A percentile compares a stretch with the other conserved stretches of the same genome.
Conservation (phyloP, 768 basidiomycete species). For the Tubosaeta sp. region DNA sequence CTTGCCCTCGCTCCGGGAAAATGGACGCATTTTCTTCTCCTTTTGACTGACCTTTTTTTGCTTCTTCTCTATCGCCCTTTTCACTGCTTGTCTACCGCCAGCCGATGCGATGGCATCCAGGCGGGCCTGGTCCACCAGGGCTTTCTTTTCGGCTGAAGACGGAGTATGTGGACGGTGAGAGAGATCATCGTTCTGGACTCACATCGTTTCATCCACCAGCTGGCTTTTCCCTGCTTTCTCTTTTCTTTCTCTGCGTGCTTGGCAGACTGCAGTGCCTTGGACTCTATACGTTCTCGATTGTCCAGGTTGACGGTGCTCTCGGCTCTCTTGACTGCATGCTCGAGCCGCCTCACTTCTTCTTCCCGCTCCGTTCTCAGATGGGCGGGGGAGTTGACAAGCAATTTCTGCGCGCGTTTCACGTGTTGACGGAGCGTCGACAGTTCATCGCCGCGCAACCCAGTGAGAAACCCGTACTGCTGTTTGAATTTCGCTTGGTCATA, state of each 20-base stretch:
- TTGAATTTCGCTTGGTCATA: slow-evolving; percentile 63
- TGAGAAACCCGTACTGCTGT: slow-evolving; percentile 70
- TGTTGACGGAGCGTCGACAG: slow-evolving; percentile 60
- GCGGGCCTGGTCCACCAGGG: slow-evolving; percentile 65
- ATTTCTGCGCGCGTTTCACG: slow-evolving; percentile 63
- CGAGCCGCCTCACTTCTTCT: slow-evolving; percentile 65
- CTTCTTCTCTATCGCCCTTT: slow-evolving; percentile 85
- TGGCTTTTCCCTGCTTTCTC: slow-evolving; percentile 69
- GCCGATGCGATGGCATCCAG: slow-evolving; percentile 73
- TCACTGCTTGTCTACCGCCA: slow-evolving; percentile 79
- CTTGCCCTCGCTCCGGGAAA: slow-evolving; percentile 31
- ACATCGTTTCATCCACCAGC: slow-evolving; percentile 87
- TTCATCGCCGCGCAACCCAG: slow-evolving; percentile 61
- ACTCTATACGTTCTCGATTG: slow-evolving; percentile 63
- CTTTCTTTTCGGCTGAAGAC: slow-evolving; percentile 68
- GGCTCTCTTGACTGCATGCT: slow-evolving; percentile 67
- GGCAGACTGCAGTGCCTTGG: slow-evolving; percentile 51
- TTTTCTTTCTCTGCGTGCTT: slow-evolving; percentile 53
- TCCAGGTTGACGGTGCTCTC: slow-evolving; percentile 78
- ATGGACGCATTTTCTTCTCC: slow-evolving; percentile 84
- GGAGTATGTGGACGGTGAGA: not conserved
- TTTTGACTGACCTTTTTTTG: slow-evolving; percentile 83
- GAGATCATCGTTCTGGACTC: slow-evolving; percentile 21
- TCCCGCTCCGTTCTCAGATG: slow-evolving; percentile 58
- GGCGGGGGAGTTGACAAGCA: slow-evolving; percentile 55